phyloP scores from a whole-genome alignment of 2,329 filamentous ascomycete genomes.

The Teratosphaeria zuluensis region DNA sequence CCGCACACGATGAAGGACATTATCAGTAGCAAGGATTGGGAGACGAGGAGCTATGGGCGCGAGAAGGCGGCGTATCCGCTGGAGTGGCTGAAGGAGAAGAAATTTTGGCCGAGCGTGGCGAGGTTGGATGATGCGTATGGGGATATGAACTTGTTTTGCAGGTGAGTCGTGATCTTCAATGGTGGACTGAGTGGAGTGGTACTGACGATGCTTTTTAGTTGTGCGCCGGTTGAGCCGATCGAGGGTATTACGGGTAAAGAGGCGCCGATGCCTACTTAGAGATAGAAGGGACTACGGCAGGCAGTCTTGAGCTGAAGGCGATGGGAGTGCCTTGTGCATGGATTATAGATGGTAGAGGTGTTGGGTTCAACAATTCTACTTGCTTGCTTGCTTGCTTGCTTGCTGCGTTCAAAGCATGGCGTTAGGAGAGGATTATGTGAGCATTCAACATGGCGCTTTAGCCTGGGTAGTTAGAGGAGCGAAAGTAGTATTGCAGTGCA shows the following conservation, averaged over 20 bases:
- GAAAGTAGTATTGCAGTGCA: background rate
- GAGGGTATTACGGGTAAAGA: constrained; percentile 27
- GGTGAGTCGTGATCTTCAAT: constrained; percentile 32
- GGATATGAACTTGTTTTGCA: constrained; percentile 89
- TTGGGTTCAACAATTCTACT: background rate
- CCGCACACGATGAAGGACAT: constrained; percentile 81
- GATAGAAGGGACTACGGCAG: background rate
- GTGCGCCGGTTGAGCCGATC: constrained; percentile 63
- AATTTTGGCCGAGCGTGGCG: constrained; percentile 89
- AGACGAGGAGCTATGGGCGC: constrained; percentile 61
- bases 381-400: background rate
- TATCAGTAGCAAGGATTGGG: constrained; percentile 62
- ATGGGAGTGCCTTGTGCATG: background rate
- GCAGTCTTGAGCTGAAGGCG: background rate
- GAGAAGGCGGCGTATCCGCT: constrained; percentile 83
- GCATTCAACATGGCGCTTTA: background rate
- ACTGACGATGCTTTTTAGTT: too few species aligned
- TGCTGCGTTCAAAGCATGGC: background rate
- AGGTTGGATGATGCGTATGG: constrained; percentile 84
- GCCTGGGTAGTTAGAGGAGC: background rate
- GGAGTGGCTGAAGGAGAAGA: constrained; percentile 79
- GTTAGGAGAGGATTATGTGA: background rate
- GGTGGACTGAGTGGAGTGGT: too few species aligned
- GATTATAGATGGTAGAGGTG: background rate
- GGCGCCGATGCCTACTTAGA: constrained; percentile 21